Percentiles rank a stretch among this genome's conserved stretches.
Conservation (phyloP, 768 basidiomycete species). For the Tricholoma terreum region DNA sequence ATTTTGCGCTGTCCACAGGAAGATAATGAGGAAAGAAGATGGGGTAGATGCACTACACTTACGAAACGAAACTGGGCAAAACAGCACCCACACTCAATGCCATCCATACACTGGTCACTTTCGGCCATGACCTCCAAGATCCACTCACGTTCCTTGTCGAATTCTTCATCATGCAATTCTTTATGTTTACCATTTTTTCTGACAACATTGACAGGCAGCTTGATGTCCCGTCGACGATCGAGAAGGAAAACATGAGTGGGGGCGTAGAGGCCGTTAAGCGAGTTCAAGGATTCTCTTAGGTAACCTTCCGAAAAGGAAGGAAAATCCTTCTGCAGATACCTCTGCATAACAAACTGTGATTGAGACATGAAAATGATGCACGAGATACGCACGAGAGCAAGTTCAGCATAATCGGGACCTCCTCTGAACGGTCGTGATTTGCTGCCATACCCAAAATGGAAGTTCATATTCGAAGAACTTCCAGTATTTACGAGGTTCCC, state of each 20-base stretch:
- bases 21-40: background rate
- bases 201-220: constrained; percentile 27
- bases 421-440: background rate
- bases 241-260: constrained; percentile 57
- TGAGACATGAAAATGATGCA: background rate
- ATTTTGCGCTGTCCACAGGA: constrained; percentile 60
- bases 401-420: background rate
- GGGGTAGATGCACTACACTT: constrained; percentile 25
- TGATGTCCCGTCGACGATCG: constrained; percentile 30
- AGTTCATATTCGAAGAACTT: background rate
- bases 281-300: constrained; percentile 42
- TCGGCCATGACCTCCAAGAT: constrained; percentile 26
- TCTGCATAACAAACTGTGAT: constrained; percentile 26
- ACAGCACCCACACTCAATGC: constrained; percentile 88
- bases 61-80: constrained; percentile 73
- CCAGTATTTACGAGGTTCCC: background rate
- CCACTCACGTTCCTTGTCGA: constrained; percentile 45
- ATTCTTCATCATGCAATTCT: constrained; percentile 41
- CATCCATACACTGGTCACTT: constrained; percentile 37
- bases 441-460: background rate
- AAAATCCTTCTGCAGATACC: constrained; percentile 54
- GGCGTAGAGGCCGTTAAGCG: constrained; percentile 52
- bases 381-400: background rate
- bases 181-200: constrained; percentile 27
- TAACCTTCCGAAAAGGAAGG: constrained; percentile 54